phyloP scores from a whole-genome alignment of 345 rosid species.

The Lepidium sativum region DNA sequence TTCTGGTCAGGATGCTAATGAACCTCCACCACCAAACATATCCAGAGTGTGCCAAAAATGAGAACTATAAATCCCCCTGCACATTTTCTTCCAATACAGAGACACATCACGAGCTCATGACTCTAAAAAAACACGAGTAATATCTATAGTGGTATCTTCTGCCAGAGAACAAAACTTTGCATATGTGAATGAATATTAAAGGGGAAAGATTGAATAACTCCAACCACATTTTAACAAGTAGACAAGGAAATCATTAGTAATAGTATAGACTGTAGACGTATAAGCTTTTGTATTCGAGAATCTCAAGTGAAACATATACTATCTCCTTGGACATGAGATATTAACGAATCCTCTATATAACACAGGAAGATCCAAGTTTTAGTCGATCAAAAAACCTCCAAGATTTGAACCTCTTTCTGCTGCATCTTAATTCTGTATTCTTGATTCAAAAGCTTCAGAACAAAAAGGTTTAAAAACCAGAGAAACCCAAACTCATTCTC shows the following conservation, averaged over 20 bases:
- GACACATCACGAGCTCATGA: not conserved
- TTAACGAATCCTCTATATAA: not conserved
- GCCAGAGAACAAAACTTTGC: not conserved
- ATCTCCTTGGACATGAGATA: not conserved
- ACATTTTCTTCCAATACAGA: not conserved
- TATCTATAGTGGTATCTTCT: not conserved
- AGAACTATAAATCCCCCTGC: not conserved
- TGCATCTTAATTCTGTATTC: not conserved
- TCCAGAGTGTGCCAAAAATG: not conserved
- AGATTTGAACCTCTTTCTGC: no score
- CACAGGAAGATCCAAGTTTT: not conserved
- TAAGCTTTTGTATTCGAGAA: not conserved
- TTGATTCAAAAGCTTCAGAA: not conserved
- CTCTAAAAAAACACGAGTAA: not conserved
- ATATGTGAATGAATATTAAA: conserved; percentile 2
- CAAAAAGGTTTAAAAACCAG: not conserved
- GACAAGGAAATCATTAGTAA: not conserved
- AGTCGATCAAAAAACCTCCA: not conserved
- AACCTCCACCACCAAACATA: not conserved
- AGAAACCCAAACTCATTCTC: not conserved
- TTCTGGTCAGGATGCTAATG: not conserved
- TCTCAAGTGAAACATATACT: not conserved
- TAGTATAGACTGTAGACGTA: not conserved
- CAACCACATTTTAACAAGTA: not conserved
- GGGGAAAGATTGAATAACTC: not conserved